Base-by-base conservation (phyloP, 768 basidiomycete genomes). In the Amanita molliuscula region DNA sequence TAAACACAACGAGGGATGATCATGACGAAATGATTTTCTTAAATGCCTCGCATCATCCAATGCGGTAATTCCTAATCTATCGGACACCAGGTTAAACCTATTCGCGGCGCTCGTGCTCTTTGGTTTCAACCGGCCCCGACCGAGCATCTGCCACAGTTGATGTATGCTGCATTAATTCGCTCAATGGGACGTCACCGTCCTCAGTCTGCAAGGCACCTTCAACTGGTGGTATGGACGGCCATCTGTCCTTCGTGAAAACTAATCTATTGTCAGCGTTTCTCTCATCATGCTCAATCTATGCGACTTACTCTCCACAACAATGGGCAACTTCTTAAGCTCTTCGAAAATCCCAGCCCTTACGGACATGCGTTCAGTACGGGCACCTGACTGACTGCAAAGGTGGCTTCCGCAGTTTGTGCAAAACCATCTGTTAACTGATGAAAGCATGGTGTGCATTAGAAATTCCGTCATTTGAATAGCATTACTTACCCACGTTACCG, bases 321-420 rank as follows among this genome's bases (percentile, higher is more conserved):
- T 4, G 7, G 48, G 48, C 40, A 44, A n/a, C 41, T 50, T 44
- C 5, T 38, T 38, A n/a, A 43, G 4, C 23, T 31, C 49, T 2
- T 43, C 42, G 23, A 50, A 44, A 23, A 34, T 50, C 3, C 31
- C 49, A 20, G 42, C 29, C 16, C 15, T 42, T 6, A 35, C 31
- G 29, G 8, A 10, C 7, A 20, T n/a, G 13, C 37, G 13, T 15
- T 41, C 37, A n/a, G 23, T 7, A n/a, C 41, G 18, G 10, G 29
- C n/a, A 2, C 15, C 13, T 6, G 33, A 36, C 10, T 36, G 21
- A 25, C 45, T 25, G 29, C 2, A 3, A 10, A 50, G 40, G 3
- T 50, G 49, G 25, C 49, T 50, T 34, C 49, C 49, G 21, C 49
- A 50, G 1, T 31, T 33, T n/a, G 29, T 28, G 41, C 49, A 50